Base-by-base conservation (phyloP, 2,329 filamentous ascomycete species). In the Coniochaeta prunicola region DNA sequence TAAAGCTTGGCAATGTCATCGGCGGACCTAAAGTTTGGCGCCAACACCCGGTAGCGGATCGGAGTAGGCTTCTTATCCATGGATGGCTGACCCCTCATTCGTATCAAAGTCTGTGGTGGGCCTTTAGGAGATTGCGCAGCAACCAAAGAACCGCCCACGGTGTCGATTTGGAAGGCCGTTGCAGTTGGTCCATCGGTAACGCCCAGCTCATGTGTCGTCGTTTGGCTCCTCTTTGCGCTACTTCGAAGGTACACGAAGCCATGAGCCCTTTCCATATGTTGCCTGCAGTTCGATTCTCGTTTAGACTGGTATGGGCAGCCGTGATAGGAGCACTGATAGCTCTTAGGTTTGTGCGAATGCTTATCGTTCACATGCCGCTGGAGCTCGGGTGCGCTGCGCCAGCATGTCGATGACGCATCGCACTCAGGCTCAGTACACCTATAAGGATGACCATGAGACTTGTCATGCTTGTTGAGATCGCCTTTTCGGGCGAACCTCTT, bases 11-110 rank as follows among this genome's bases (percentile, higher is more conserved):
- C 97, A 80, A 99, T 96, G 77, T 92, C 92, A 81, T 96, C 90
- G 59, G 92, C 88, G 36, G 91, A 96, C 83, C 99, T 99, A 69
- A 94, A 97, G 88, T 97, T 99, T 73, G 94, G 94, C 63, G 94
- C 94, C 74, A 99, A 97, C 10, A 13, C 33, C 33, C 3, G 33
- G 33, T 36, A 36, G 33, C 12, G 6, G 33, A 36, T 36, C 12
- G 12, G 33, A 8, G 33, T 36, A 9, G 10, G 10, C 17, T 5
- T 12, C 12, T 15, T 36, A 15, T 36, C 33, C 33, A 36, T 36
- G 33, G 33, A 36, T 36, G 33, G 12, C 33, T 15, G 17, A 7
- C 17, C 33, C 33, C 12, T 15, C 4, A 15, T 36, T 7, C 33
- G 33, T 36, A 6, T 15, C 33, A 36, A 9, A 36, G 12, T 15